A percentile compares a stretch with the other conserved stretches of the same genome.
Conservation (phyloP, 1,284 basidiomycete species). For the Cutaneotrichosporon arboriforme region DNA sequence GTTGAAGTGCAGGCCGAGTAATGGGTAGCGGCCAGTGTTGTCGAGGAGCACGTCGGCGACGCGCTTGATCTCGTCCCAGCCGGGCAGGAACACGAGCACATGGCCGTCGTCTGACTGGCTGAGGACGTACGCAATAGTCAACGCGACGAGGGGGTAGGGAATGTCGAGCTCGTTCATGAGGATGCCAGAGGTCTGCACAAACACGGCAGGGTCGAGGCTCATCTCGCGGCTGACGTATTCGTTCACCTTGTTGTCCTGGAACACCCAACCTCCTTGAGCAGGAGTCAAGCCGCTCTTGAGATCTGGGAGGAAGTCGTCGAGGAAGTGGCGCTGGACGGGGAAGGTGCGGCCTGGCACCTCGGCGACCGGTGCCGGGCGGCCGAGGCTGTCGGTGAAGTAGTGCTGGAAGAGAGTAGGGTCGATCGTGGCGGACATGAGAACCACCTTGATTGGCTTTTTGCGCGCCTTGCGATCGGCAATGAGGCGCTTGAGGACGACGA, state of each 20-base stretch:
- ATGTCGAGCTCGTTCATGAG: slow-evolving; percentile 67
- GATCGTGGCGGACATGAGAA: slow-evolving; percentile 95
- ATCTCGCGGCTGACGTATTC: slow-evolving; percentile 74
- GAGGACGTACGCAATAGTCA: slow-evolving; percentile 75
- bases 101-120: slow-evolving; percentile 74
- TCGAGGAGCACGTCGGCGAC: slow-evolving; percentile 65
- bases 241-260: slow-evolving; percentile 62
- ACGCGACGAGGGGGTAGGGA: slow-evolving; percentile 74
- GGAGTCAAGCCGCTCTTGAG: slow-evolving; percentile 47
- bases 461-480: slow-evolving; percentile 69
- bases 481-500: slow-evolving; percentile 85
- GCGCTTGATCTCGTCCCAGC: slow-evolving; percentile 73
- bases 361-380: slow-evolving; percentile 65
- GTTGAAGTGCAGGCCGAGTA: slow-evolving; percentile 60
- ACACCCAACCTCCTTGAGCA: slow-evolving; percentile 59
- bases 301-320: slow-evolving; percentile 69
- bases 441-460: slow-evolving; percentile 73
- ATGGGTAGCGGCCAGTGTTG: slow-evolving; percentile 48
- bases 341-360: slow-evolving; percentile 89
- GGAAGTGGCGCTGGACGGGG: slow-evolving; percentile 74
- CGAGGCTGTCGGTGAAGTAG: slow-evolving; percentile 67
- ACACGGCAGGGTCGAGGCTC: slow-evolving; percentile 42
- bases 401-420: slow-evolving; percentile 80
- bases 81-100: slow-evolving; percentile 69
- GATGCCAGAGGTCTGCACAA: slow-evolving; percentile 32